Conservation (phyloP, 2,329 filamentous ascomycete genomes). For the Cladophialophora psammophila region DNA sequence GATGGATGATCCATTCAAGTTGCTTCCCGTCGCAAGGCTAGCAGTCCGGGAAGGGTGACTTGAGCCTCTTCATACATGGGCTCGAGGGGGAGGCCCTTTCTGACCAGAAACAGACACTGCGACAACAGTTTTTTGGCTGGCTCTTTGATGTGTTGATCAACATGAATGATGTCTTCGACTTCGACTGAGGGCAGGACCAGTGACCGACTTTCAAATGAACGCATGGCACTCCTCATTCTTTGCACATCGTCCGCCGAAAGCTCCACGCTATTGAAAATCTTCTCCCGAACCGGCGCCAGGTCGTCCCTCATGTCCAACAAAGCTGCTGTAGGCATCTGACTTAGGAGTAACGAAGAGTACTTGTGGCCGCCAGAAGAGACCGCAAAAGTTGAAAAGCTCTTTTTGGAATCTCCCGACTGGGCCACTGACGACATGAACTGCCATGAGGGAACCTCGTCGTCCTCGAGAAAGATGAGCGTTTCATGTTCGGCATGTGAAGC, state of each 20-base stretch:
- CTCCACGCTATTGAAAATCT: not conserved
- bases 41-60: constrained; percentile 14
- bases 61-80: constrained; percentile 23
- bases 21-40: constrained; percentile 3
- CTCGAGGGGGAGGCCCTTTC: constrained; percentile 14
- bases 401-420: not conserved
- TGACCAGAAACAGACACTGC: constrained; percentile 16
- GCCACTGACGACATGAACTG: constrained; percentile 8
- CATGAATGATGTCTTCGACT: not conserved
- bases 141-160: not conserved
- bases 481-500: not conserved
- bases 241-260: constrained; percentile 1
- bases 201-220: constrained; percentile 14
- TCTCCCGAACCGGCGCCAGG: constrained; percentile 5
- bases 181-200: constrained; percentile 6
- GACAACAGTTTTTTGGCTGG: not conserved
- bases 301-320: not conserved
- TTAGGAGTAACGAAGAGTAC: constrained; percentile 14
- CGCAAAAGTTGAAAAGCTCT: constrained; percentile 2
- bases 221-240: constrained; percentile 1
- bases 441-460: constrained; percentile 19
- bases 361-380: constrained; percentile 2
- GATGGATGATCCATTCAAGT: not conserved
- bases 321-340: not conserved
- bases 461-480: constrained; percentile 16